A percentile compares a stretch with the other conserved stretches of the same genome.
These are phyloP conservation scores for Musa troglodytarum DNA, from an alignment of 176 grass and related monocot species.

Conservation along the genomic window DNA sequence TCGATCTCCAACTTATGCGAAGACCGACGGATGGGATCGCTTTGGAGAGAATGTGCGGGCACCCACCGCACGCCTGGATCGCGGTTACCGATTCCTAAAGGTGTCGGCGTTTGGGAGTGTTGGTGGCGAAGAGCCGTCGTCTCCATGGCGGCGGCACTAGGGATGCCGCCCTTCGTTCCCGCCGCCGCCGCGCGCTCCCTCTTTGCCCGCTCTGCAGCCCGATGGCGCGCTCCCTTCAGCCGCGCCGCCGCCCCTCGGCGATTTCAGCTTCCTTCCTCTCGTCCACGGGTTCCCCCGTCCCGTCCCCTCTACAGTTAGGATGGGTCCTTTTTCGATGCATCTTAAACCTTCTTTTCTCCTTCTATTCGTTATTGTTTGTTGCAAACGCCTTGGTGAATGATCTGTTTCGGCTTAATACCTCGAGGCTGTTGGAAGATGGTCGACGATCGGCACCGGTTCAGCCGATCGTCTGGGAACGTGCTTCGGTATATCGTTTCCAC, in stretches of 20 bases:
- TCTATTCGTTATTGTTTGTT: constrained; percentile 10
- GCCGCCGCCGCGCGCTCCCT: constrained; percentile 2
- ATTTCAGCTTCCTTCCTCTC: neutral
- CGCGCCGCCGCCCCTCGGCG: neutral
- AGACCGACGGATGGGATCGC: too few relatives aligned
- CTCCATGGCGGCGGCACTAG: neutral
- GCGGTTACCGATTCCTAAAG: too few relatives aligned
- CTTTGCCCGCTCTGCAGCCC: neutral
- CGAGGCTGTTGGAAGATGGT: neutral
- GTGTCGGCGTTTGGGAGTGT: neutral
- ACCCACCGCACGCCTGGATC: too few relatives aligned
- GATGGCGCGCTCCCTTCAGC: neutral
- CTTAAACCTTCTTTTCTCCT: constrained; percentile 4
- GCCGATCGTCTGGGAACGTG: too few relatives aligned
- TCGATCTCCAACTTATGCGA: too few relatives aligned
- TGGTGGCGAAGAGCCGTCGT: neutral
- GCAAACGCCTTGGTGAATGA: neutral
- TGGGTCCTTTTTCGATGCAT: neutral
- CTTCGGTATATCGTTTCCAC: too few relatives aligned
- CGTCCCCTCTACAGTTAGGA: constrained; percentile 15
- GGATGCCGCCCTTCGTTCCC: neutral
- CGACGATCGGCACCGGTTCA: neutral
- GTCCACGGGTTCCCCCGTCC: constrained; percentile 6
- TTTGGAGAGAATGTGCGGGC: too few relatives aligned
- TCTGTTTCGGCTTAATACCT: neutral